These are phyloP conservation scores for Colletotrichum theobromicola DNA, from an alignment of 2,329 filamentous ascomycete genomes.

Conservation along the genomic window DNA sequence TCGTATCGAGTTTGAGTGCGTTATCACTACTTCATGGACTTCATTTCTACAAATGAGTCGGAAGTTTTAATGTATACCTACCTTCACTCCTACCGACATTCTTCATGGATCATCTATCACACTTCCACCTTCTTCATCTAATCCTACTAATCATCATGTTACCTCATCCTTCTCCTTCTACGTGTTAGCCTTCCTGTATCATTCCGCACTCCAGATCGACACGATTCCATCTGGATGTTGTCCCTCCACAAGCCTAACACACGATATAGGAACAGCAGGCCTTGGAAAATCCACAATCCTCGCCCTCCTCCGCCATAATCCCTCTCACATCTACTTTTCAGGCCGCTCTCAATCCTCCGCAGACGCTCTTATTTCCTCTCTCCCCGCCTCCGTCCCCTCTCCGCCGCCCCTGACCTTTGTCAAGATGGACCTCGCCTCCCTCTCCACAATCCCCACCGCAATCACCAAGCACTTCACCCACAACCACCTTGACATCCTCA, in stretches of 20 bases:
- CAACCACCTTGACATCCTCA: slow-evolving; percentile 44
- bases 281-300: slow-evolving; percentile 11
- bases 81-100: accelerated
- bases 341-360: slow-evolving; percentile 51
- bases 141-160: no score
- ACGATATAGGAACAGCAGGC: slow-evolving; percentile 7
- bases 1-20: accelerated
- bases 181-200: no score
- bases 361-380: slow-evolving; percentile 45
- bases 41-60: background rate
- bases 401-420: slow-evolving; percentile 34
- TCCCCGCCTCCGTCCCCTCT: background rate
- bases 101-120: background rate
- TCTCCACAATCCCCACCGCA: slow-evolving; percentile 43
- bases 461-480: slow-evolving; percentile 21
- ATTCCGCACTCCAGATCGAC: no score
- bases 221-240: no score
- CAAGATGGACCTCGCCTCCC: slow-evolving; percentile 53
- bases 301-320: slow-evolving; percentile 40
- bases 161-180: no score
- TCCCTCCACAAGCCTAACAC: background rate
- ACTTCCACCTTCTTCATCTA: background rate
- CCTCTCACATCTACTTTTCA: slow-evolving; percentile 59
- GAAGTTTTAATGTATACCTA: background rate
- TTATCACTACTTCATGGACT: background rate